Evolutionary conservation across 2,329 filamentous ascomycete species (phyloP), one percentile per base, ranked within the genome.

Genomic region (Cladosporium sp.): DNA sequence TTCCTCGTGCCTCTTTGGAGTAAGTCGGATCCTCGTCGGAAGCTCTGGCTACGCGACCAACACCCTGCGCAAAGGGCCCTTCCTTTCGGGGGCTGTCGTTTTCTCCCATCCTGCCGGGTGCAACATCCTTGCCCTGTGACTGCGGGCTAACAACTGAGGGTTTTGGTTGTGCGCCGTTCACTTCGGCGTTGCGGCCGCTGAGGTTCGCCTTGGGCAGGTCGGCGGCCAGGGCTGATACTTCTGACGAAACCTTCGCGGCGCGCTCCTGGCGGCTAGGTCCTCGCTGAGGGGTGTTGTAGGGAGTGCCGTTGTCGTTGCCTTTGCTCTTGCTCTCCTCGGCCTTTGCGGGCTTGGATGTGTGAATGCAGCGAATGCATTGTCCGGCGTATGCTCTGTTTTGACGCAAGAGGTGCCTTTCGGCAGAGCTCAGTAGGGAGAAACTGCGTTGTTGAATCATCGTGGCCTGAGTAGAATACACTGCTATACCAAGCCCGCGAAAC

Each of bases 191-290:
- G 18, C 67, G 62, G 16, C 44, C 44, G 18, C 50, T 58, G 55
- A 37, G 40, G 31, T 65, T 58, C 29, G 62, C 62, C 28, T 52
- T 59, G 18, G 62, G 56, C 26, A 62, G 23, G 56, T 69, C 29
- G 50, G 68, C 33, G 61, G 68, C 58, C 50, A 74, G 66, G 58
- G 70, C 67, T 35, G 68, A 67, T 29, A 73, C 67, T 68, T 74
- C 72, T 37, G 72, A 69, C 5, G 68, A 70, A 50, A 73, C 66
- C 59, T 69, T 69, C 16, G 71, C 71, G 49, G 72, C 67, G 37
- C 72, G 72, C 50, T 73, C 70, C 50, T 73, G 70, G 40, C 72
- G 69, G 44, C 64, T 66, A 26, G 70, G 67, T 37, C 67, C 69
- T 56, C 67, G 64, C 35, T 69, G 65, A 2, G 70, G 70, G 18